Evolutionary conservation across 1,284 basidiomycete genomes (phyloP), one percentile per base, ranked within the genome.

Genomic region (Rhodotorula sp.): DNA sequence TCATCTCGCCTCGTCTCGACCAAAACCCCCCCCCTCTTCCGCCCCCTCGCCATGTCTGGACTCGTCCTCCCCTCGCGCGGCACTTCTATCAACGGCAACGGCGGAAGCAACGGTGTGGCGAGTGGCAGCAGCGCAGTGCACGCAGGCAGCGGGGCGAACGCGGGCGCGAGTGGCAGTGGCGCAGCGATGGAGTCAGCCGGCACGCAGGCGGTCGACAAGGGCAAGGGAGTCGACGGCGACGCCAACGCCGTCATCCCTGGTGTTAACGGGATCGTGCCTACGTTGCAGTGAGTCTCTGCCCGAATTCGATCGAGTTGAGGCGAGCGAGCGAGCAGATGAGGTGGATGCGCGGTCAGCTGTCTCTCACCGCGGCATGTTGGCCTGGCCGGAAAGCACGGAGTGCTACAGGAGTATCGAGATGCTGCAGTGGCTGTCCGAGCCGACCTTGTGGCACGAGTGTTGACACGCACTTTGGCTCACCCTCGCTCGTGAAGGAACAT

Each of bases 241-340:
- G 59, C 56, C 13, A 59, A 57, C 8, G 65, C 68, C 5, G 60
- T 74, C 47, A 73, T 75, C 49, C 74, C 74, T 20, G 74, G 74
- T 7, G 93, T 95, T 34, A 91, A 94, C 80, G 93, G 93, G 66
- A 92, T 95, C 76, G 93, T 95, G 8, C 93, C 93, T 47, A 95
- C 92, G 9, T 85, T 96, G 64, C 93, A 95, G 84, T 85, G 76
- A 78, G 84, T 84, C 77, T 56, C 76, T 24, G 58, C 20, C 53
- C 49, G 34, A 32, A 44, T 61, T 67, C 19, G 20, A 20, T n/a
- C 52, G 15, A 39, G 17, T 34, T 44, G n/a, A n/a, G 48, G 20
- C 48, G 48, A 22, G 22, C 48, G 48, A 49, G 39, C 48, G 48
- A 49, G 13, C 39, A 30, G 51, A 53, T 30, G 52, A 54, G 52